Evolutionary conservation across 2,329 filamentous ascomycete genomes (phyloP).

Genomic region (Arachnopeziza araneosa): DNA sequence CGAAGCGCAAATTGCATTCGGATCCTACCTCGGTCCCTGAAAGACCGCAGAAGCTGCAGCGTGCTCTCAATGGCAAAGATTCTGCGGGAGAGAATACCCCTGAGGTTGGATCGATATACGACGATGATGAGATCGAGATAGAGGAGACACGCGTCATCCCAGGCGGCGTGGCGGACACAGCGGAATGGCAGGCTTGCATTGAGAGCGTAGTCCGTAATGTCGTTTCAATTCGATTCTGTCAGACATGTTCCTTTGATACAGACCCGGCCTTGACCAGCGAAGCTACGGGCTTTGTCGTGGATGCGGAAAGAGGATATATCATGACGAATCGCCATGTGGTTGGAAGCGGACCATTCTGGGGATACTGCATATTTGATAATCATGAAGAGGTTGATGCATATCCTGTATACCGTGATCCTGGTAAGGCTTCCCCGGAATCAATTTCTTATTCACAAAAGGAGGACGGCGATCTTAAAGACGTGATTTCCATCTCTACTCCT

Average conservation of each 20-base stretch:
- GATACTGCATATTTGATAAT: slow-evolving; percentile 97
- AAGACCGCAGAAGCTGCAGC: slow-evolving; percentile 30
- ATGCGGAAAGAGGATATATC: slow-evolving; percentile 86
- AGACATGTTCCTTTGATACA: slow-evolving; percentile 98
- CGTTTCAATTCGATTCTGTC: slow-evolving; percentile 98
- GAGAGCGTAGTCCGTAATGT: slow-evolving; percentile 92
- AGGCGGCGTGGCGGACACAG: slow-evolving; percentile 47
- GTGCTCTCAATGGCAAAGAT: slow-evolving; percentile 30
- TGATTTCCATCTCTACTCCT: too few species aligned
- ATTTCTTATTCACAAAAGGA: too few species aligned
- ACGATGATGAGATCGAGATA: slow-evolving; percentile 32
- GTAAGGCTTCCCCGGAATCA: too few species aligned
- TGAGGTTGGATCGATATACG: slow-evolving; percentile 22
- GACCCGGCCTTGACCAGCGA: slow-evolving; percentile 89
- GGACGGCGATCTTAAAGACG: too few species aligned
- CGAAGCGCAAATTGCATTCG: slow-evolving; percentile 29
- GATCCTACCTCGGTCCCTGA: slow-evolving; percentile 20
- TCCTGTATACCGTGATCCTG: slow-evolving; percentile 91
- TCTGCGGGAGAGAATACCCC: slow-evolving; percentile 31
- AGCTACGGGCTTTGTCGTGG: slow-evolving; percentile 95
- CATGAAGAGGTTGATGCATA: slow-evolving; percentile 95
- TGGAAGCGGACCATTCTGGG: slow-evolving; percentile 93
- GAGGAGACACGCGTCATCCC: slow-evolving; percentile 35
- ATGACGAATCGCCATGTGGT: slow-evolving; percentile 91
- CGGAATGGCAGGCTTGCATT: slow-evolving; percentile 93